phyloP scores from a whole-genome alignment of 768 basidiomycete genomes.

The Nidularia pulvinata region DNA sequence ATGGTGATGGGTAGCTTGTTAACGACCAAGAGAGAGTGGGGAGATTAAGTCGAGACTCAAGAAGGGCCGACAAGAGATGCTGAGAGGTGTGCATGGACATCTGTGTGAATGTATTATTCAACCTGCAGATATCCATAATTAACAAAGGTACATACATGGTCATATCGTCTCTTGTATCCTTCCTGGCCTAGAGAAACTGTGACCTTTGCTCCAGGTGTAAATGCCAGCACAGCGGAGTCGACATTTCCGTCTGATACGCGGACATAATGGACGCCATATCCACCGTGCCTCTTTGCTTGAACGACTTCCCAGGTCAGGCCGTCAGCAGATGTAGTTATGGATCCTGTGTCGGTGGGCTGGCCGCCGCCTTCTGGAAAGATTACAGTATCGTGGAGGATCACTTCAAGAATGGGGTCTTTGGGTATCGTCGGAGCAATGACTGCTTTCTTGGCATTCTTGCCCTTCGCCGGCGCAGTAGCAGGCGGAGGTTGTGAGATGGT shows the following conservation, averaged over 20 bases:
- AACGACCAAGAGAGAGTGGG: constrained; percentile 86
- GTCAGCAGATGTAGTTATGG: constrained; percentile 42
- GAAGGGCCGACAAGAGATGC: constrained; percentile 79
- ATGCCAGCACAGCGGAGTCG: constrained; percentile 41
- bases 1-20: constrained; percentile 62
- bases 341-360: constrained; percentile 75
- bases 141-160: constrained; percentile 48
- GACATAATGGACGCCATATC: constrained; percentile 77
- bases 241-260: constrained; percentile 34
- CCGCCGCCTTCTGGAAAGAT: constrained; percentile 86
- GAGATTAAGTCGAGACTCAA: constrained; percentile 61
- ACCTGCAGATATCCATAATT: constrained; percentile 1
- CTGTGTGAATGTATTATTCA: constrained; percentile 24
- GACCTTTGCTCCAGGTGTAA: constrained; percentile 52
- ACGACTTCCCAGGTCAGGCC: constrained; percentile 56
- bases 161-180: constrained; percentile 67
- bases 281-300: constrained; percentile 68
- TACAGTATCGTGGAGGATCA: constrained; percentile 74
- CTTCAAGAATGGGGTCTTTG: constrained; percentile 52
- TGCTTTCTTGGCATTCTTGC: constrained; percentile 60
- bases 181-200: constrained; percentile 52
- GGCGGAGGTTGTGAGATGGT: constrained; percentile 42
- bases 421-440: constrained; percentile 43
- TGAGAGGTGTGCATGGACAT: constrained; percentile 88
- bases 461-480: constrained; percentile 17